Percentiles rank a stretch among this genome's conserved stretches.
Evolutionary conservation across 2,329 filamentous ascomycete species (phyloP).

Genomic region (Chalaropsis ovoidea): DNA sequence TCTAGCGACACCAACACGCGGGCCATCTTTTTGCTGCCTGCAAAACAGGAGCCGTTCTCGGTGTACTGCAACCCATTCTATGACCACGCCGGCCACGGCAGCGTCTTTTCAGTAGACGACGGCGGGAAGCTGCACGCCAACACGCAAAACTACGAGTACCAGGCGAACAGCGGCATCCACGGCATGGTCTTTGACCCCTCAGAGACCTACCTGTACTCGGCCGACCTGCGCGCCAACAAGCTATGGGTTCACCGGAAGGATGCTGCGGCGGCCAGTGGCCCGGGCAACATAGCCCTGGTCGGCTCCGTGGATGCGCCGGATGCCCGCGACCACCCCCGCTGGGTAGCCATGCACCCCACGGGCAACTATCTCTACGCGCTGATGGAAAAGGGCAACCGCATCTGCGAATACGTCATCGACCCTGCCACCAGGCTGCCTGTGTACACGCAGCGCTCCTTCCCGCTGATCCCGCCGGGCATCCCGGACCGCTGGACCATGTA

Average conservation of each 20-base stretch:
- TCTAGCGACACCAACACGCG: conserved; percentile 67
- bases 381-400: conserved; percentile 80
- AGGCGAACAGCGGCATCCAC: conserved; percentile 61
- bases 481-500: conserved; percentile 52
- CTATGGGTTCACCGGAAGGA: conserved; percentile 72
- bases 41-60: conserved; percentile 63
- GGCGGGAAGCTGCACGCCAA: conserved; percentile 51
- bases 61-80: conserved; percentile 92
- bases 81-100: conserved; percentile 69
- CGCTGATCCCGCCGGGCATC: conserved; percentile 67
- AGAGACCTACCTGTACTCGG: conserved; percentile 68
- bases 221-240: conserved; percentile 67
- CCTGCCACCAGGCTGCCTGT: conserved; percentile 61
- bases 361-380: conserved; percentile 73
- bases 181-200: conserved; percentile 71
- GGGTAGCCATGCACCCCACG: conserved; percentile 73
- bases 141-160: conserved; percentile 64
- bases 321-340: conserved; percentile 67
- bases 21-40: conserved; percentile 79
- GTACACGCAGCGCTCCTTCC: conserved; percentile 66
- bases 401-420: conserved; percentile 75
- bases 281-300: conserved; percentile 55
- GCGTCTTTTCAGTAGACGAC: conserved; percentile 56
- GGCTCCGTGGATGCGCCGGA: conserved; percentile 63
- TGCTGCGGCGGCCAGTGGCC: conserved; percentile 34